These are phyloP conservation scores for Aspergillus mulundensis DNA, from an alignment of 495 filamentous ascomycete species.

Conservation along the genomic window DNA sequence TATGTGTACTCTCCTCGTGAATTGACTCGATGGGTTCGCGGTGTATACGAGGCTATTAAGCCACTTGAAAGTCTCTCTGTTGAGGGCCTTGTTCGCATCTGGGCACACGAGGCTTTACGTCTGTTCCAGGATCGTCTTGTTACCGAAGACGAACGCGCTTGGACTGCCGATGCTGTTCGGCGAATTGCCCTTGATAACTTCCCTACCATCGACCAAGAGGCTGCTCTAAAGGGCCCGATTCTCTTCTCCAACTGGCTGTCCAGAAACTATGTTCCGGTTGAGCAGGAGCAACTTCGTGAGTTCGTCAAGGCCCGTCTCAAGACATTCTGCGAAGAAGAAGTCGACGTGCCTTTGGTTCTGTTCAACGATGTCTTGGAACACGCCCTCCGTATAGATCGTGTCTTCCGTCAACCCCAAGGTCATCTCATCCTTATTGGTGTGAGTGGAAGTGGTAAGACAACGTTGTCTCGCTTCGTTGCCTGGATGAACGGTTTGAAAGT, in stretches of 20 bases:
- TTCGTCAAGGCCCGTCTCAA: conserved; percentile 95
- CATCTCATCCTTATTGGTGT: conserved; percentile 98
- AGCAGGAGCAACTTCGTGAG: conserved; percentile 86
- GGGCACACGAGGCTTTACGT: conserved; percentile 94
- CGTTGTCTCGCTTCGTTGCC: conserved; percentile 92
- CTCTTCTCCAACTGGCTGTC: conserved; percentile 99
- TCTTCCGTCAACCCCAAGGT: conserved; percentile 96
- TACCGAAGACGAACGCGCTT: conserved; percentile 87
- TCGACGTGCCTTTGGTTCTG: conserved; percentile 93
- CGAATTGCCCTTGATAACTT: conserved; percentile 87
- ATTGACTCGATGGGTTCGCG: conserved; percentile 92
- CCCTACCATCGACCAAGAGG: conserved; percentile 82
- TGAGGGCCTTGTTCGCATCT: conserved; percentile 92
- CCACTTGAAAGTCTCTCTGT: conserved; percentile 82
- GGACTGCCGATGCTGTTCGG: conserved; percentile 82
- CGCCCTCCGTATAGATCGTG: conserved; percentile 94
- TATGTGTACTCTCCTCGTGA: conserved; percentile 99
- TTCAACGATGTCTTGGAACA: conserved; percentile 99
- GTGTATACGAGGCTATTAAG: conserved; percentile 92
- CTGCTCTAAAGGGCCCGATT: conserved; percentile 89
- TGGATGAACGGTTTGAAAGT: conserved; percentile 99
- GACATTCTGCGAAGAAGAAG: conserved; percentile 99
- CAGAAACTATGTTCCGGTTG: conserved; percentile 95
- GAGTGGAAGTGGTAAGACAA: conserved; percentile 97
- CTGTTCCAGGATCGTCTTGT: conserved; percentile 97